Evolutionary conservation across 2,329 filamentous ascomycete species (phyloP), one percentile per base, ranked within the genome.

Genomic region (Trichoderma guizhouense): DNA sequence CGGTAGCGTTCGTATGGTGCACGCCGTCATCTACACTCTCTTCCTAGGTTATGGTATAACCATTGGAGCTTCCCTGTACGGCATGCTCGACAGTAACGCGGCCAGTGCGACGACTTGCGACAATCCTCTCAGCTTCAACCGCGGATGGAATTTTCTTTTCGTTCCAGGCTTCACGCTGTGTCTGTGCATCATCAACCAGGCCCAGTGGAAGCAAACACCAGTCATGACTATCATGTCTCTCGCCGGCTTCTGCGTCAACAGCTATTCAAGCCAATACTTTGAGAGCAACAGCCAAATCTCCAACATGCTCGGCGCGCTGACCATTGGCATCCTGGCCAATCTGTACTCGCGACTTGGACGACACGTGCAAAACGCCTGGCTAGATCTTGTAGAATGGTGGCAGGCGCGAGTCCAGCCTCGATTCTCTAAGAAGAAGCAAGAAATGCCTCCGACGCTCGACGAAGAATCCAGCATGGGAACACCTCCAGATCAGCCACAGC

Each of bases 141-240:
- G 81, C 0, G 78, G 79, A 9, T 84, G 82, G 78, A 88, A 88
- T 75, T 93, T 94, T 80, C 82, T 92, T 14, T 95, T 94, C 76
- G 93, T 96, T 0, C 88, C 92, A 0, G 82, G 86, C 7, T 97
- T 95, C 81, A 90, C 93, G 4, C 79, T 94, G 43, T 93, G 91
- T 74, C 85, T 95, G 0, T 91, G 92, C 73, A 86, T 95, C 77
- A 91, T 95, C 79, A 95, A 95, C 80, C 92, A 95, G 75, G 92
- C 92, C 72, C 93, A 94, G 81, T 93, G 88, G 88, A 91, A 89
- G 76, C 93, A 95, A 78, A 88, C 90, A 36, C 92, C 93, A 0
- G 86, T 92, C 65, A 95, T 95, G 92, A 82, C 92, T 5, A 58
- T 88, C 72, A 94, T 97, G 76, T 89, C 93, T 0, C 83, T 94